Evolutionary conservation across 306 rosid genomes (phyloP).

Genomic region (Cicer yamashitae): DNA sequence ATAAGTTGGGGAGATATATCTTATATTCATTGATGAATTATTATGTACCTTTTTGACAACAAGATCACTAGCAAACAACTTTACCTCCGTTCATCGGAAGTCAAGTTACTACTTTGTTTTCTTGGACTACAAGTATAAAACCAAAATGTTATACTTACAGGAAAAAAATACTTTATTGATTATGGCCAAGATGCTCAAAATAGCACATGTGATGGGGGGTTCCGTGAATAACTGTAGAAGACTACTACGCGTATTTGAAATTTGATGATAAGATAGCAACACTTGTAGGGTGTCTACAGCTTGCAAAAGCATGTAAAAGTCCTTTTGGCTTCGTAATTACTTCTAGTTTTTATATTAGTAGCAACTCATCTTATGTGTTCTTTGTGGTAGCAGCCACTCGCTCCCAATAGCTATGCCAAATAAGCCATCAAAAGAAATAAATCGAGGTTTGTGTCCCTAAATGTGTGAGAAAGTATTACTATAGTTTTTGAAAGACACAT

Average conservation of each 20-base stretch:
- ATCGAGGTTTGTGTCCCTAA: too few relatives aligned
- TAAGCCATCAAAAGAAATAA: not conserved
- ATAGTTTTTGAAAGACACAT: too few relatives aligned
- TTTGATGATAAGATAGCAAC: slow-evolving; percentile 24
- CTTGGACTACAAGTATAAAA: slow-evolving; percentile 20
- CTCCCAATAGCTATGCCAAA: not conserved
- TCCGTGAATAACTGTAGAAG: slow-evolving; percentile 36
- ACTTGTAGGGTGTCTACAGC: slow-evolving; percentile 49
- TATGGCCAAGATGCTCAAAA: slow-evolving; percentile 9
- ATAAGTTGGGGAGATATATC: slow-evolving; percentile 13
- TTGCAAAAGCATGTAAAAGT: slow-evolving; percentile 39
- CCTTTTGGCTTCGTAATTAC: too few relatives aligned
- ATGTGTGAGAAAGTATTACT: too few relatives aligned
- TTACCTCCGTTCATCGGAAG: not conserved
- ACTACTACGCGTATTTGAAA: slow-evolving; percentile 42
- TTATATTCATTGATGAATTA: slow-evolving; percentile 13
- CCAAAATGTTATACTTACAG: not conserved
- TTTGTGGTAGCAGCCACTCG: not conserved
- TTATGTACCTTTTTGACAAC: slow-evolving; percentile 27
- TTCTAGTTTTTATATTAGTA: too few relatives aligned
- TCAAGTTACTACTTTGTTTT: not conserved
- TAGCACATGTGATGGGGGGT: slow-evolving; percentile 25
- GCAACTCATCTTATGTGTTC: slow-evolving; percentile 10
- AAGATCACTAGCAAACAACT: not conserved
- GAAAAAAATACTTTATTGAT: slow-evolving; percentile 13